Percentiles rank a stretch among this genome's conserved stretches.
phyloP scores from a whole-genome alignment of 805 yeast species.

The Metschnikowia koreensis region DNA sequence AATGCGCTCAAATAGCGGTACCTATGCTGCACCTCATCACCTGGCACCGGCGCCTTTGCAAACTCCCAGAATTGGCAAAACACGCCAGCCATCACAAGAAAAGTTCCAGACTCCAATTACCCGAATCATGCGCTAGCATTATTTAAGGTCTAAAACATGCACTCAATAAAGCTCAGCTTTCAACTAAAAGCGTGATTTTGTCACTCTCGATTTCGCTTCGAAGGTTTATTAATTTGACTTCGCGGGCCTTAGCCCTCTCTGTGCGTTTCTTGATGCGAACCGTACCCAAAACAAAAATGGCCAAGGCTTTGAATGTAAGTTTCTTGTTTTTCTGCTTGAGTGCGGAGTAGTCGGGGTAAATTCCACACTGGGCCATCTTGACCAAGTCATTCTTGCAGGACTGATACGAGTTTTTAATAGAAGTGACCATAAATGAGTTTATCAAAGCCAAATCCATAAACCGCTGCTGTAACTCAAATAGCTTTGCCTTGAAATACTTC shows the following conservation, averaged over 20 bases:
- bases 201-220: slow-evolving; percentile 32
- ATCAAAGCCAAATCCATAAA: slow-evolving; percentile 35
- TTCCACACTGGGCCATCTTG: slow-evolving; percentile 30
- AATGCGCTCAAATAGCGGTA: slow-evolving; percentile 14
- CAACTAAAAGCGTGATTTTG: slow-evolving; percentile 17
- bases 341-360: slow-evolving; percentile 31
- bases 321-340: slow-evolving; percentile 18
- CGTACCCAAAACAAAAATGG: slow-evolving; percentile 37
- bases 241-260: slow-evolving; percentile 28
- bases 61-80: slow-evolving; percentile 40
- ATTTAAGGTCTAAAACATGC: no score
- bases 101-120: slow-evolving; percentile 44
- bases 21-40: slow-evolving; percentile 5
- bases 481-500: slow-evolving; percentile 46
- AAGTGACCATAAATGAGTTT: slow-evolving; percentile 31
- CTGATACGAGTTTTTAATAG: slow-evolving; percentile 29
- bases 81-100: slow-evolving; percentile 39
- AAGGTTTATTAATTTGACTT: slow-evolving; percentile 25
- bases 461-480: slow-evolving; percentile 41
- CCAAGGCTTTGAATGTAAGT: slow-evolving; percentile 32
- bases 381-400: slow-evolving; percentile 27
- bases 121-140: slow-evolving; percentile 30
- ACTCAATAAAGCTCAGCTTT: neutral
- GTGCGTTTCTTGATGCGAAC: slow-evolving; percentile 33
- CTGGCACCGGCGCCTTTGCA: slow-evolving; percentile 23